Evolutionary conservation across 768 basidiomycete species (phyloP).

Genomic region (Auricularia sp.): DNA sequence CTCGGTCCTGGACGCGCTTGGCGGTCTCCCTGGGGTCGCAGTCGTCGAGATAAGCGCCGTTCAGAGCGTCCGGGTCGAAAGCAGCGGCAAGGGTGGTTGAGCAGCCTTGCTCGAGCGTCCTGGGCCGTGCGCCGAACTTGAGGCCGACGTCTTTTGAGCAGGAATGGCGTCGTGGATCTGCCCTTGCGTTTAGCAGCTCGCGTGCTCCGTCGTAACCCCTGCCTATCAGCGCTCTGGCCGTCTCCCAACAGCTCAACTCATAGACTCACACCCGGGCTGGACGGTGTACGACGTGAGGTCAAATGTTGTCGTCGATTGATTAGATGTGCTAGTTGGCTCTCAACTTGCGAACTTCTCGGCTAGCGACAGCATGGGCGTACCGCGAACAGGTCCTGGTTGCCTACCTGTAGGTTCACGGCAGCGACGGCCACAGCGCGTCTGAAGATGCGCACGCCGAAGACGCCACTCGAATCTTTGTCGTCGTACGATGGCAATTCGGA

Average conservation of each 20-base stretch:
- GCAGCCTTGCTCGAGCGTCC: not conserved
- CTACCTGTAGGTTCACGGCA: no score
- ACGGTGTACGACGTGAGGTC: not conserved
- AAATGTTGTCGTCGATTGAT: no score
- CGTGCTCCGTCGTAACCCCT: not conserved
- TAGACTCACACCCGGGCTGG: not conserved
- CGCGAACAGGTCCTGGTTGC: no score
- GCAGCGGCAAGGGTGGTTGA: not conserved
- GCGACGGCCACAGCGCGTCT: no score
- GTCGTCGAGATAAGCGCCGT: not conserved
- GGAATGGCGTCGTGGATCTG: not conserved
- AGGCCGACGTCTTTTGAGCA: not conserved
- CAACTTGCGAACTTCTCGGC: no score
- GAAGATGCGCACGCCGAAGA: no score
- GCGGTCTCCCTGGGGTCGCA: not conserved
- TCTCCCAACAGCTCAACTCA: no score
- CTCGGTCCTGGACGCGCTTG: no score
- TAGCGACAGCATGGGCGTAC: no score
- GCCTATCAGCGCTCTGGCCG: not conserved
- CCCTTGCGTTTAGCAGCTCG: not conserved
- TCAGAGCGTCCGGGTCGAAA: not conserved
- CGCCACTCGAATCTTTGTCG: no score
- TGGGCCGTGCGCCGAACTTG: not conserved
- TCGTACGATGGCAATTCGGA: no score
- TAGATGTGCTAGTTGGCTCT: no score